Conservation (phyloP, 768 basidiomycete species). For the Kwoniella sp. region DNA sequence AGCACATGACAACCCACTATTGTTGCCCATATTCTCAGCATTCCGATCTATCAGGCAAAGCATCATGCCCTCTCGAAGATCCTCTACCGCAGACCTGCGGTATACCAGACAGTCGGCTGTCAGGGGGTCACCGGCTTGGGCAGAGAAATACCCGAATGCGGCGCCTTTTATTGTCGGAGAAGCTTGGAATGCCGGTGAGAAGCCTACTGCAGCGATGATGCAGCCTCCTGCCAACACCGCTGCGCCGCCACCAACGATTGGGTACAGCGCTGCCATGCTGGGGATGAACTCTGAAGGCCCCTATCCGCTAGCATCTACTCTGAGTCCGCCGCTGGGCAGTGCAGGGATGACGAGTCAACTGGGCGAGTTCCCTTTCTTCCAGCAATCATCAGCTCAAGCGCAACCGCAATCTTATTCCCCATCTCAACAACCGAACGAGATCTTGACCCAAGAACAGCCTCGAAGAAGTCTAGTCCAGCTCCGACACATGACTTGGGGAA, state of each 20-base stretch:
- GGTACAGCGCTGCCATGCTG: background rate
- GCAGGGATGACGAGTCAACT: background rate
- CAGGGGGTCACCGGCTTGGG: constrained; percentile 5
- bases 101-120: constrained; percentile 13
- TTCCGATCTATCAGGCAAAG: constrained; percentile 14
- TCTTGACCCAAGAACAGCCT: background rate
- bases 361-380: background rate
- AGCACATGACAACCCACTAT: background rate
- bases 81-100: background rate
- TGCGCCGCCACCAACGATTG: background rate
- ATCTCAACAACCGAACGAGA: background rate
- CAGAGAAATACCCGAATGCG: constrained; percentile 11
- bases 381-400: background rate
- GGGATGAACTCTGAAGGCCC: constrained; percentile 5
- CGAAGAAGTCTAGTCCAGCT: constrained; percentile 5
- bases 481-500: constrained; percentile 17
- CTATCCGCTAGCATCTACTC: background rate
- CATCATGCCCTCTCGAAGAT: background rate
- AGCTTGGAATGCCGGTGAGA: constrained; percentile 3
- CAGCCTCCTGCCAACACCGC: constrained; percentile 3
- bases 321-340: background rate
- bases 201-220: background rate
- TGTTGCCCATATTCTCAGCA: constrained; percentile 13
- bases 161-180: constrained; percentile 2
- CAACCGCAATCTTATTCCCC: background rate